Evolutionary conservation across 2,329 filamentous ascomycete species (phyloP).

Genomic region (Verticillium albo-atrum): DNA sequence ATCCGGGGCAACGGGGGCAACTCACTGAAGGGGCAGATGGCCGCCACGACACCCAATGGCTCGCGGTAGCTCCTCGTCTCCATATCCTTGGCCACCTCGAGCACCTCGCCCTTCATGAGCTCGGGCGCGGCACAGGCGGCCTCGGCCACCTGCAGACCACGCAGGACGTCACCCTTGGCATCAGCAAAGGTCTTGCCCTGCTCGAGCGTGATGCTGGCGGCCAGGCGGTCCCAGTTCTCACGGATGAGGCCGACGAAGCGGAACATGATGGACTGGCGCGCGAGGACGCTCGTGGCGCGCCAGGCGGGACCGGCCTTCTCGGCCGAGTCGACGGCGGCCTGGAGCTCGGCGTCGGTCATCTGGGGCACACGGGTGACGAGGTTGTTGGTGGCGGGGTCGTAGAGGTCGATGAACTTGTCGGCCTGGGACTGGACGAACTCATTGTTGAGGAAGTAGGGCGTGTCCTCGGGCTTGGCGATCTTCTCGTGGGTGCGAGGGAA

Average conservation of each 20-base stretch:
- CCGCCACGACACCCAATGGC: conserved; percentile 74
- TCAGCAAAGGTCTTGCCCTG: conserved; percentile 87
- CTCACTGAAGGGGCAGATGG: conserved; percentile 84
- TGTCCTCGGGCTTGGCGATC: conserved; percentile 63
- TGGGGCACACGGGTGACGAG: conserved; percentile 79
- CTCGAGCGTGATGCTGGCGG: conserved; percentile 80
- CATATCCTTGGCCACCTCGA: conserved; percentile 88
- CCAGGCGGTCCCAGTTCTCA: conserved; percentile 80
- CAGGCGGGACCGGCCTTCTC: conserved; percentile 71
- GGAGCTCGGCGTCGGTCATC: conserved; percentile 73
- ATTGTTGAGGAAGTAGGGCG: conserved; percentile 76
- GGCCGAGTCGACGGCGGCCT: conserved; percentile 70
- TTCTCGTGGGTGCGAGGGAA: conserved; percentile 71
- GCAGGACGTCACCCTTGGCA: conserved; percentile 74
- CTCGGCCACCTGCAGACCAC: conserved; percentile 81
- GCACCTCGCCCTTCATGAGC: conserved; percentile 75
- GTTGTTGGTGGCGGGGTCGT: conserved; percentile 83
- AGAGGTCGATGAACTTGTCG: conserved; percentile 70
- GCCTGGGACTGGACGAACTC: conserved; percentile 65
- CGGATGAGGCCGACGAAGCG: conserved; percentile 75
- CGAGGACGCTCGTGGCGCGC: conserved; percentile 67
- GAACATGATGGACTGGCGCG: conserved; percentile 83
- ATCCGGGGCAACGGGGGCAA: conserved; percentile 7
- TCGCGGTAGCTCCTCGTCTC: conserved; percentile 80
- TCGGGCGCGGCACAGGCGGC: conserved; percentile 76